Percentiles rank a stretch among this genome's conserved stretches.
Evolutionary conservation across 345 rosid genomes (phyloP).

Genomic region (Brassica juncea): DNA sequence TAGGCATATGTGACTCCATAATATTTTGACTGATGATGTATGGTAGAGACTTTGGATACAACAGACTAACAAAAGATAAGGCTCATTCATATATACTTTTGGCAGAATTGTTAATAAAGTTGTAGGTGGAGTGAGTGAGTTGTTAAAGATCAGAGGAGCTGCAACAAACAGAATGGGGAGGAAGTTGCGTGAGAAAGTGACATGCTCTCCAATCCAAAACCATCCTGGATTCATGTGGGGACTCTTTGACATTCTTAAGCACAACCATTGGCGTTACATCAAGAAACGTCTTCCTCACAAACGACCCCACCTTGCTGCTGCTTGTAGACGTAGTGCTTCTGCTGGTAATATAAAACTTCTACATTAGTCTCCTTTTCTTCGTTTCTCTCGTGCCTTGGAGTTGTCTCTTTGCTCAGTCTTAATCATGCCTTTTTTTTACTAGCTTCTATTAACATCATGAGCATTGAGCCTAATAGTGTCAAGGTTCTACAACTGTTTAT

Average conservation of each 20-base stretch:
- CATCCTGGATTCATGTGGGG: conserved; percentile 73
- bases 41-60: neutral
- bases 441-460: neutral
- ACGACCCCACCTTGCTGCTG: conserved; percentile 21
- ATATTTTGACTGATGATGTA: neutral
- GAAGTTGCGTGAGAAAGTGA: conserved; percentile 36
- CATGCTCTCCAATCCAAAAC: conserved; percentile 36
- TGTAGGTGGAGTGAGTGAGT: conserved; percentile 22
- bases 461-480: neutral
- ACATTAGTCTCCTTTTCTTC: neutral
- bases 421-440: neutral
- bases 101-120: conserved; percentile 8
- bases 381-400: neutral
- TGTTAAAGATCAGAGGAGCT: neutral
- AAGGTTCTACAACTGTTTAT: conserved; percentile 1
- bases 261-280: conserved; percentile 63
- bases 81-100: neutral
- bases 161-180: conserved; percentile 49
- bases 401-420: neutral
- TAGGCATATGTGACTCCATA: too few species aligned
- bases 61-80: neutral
- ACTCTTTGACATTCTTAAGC: conserved; percentile 58
- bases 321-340: conserved; percentile 20
- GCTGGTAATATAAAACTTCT: conserved; percentile 34
- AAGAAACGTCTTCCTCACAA: conserved; percentile 64